A percentile compares a stretch with the other conserved stretches of the same genome.
phyloP scores from a whole-genome alignment of 2,329 filamentous ascomycete species.

The Aspergillus sp. region DNA sequence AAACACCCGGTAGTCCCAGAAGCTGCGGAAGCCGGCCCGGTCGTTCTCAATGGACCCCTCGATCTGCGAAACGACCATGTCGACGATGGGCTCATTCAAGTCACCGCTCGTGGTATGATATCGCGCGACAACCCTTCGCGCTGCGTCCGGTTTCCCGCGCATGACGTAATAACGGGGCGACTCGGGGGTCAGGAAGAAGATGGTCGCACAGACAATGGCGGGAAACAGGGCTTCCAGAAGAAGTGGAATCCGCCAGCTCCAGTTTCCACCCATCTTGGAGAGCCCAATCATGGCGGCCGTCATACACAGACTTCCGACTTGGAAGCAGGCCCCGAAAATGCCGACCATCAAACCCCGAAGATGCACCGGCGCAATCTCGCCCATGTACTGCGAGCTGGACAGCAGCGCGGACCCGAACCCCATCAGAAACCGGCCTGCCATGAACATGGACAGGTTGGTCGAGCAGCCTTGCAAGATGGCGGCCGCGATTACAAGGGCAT shows the following conservation, averaged over 20 bases:
- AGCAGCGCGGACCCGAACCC: slow-evolving; percentile 39
- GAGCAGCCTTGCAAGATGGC: slow-evolving; percentile 40
- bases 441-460: slow-evolving; percentile 32
- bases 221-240: slow-evolving; percentile 52
- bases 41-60: slow-evolving; percentile 46
- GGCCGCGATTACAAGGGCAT: slow-evolving; percentile 46
- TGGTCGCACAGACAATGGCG: slow-evolving; percentile 46
- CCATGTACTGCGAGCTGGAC: slow-evolving; percentile 42
- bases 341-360: slow-evolving; percentile 48
- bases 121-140: slow-evolving; percentile 33
- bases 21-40: slow-evolving; percentile 35
- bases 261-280: slow-evolving; percentile 37
- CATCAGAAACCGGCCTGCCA: slow-evolving; percentile 40
- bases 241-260: slow-evolving; percentile 40
- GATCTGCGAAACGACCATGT: slow-evolving; percentile 44
- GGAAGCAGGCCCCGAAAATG: slow-evolving; percentile 50
- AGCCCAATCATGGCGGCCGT: slow-evolving; percentile 46
- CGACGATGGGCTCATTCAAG: slow-evolving; percentile 43
- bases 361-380: slow-evolving; percentile 33
- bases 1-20: slow-evolving; percentile 50
- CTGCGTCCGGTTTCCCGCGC: slow-evolving; percentile 28
- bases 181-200: slow-evolving; percentile 42
- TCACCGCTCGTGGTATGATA: slow-evolving; percentile 46
- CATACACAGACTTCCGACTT: slow-evolving; percentile 46
- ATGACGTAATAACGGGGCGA: slow-evolving; percentile 38